A percentile compares a stretch with the other conserved stretches of the same genome.
Evolutionary conservation across 129 eudicot genomes (phyloP).

Genomic region (Artemisia tridentata): DNA sequence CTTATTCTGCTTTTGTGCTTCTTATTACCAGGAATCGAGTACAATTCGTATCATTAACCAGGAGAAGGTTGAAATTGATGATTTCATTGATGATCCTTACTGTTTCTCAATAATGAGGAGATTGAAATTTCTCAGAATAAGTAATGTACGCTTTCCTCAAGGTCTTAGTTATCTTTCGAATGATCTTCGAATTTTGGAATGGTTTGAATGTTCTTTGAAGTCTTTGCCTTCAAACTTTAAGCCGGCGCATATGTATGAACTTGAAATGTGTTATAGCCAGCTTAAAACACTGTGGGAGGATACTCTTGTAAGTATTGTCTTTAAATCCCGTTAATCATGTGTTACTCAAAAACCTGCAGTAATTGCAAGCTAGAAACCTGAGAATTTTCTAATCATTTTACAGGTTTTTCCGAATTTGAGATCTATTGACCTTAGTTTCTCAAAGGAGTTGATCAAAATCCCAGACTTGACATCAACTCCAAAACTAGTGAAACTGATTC

Average conservation of each 20-base stretch:
- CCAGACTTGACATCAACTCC: constrained; percentile 24
- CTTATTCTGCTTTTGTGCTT: constrained; percentile 6
- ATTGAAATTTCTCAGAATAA: constrained; percentile 21
- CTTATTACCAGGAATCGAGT: background rate
- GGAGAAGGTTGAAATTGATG: constrained; percentile 17
- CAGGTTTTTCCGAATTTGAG: constrained; percentile 25
- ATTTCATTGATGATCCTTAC: background rate
- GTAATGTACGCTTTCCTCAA: background rate
- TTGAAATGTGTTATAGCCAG: constrained; percentile 26
- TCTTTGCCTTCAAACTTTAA: constrained; percentile 20
- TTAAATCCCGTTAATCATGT: background rate
- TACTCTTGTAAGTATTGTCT: constrained; percentile 19
- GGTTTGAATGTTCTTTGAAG: constrained; percentile 30
- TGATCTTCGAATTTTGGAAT: constrained; percentile 28
- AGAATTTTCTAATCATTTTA: background rate
- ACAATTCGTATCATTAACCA: constrained; percentile 18
- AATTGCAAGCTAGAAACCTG: background rate
- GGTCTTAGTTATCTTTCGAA: constrained; percentile 24
- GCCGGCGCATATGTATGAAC: constrained; percentile 20
- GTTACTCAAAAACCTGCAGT: background rate
- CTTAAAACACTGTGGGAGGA: constrained; percentile 24
- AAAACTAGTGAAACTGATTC: constrained; percentile 19
- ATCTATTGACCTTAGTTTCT: constrained; percentile 25
- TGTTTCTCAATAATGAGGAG: constrained; percentile 21
- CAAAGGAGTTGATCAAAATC: constrained; percentile 15